Percentiles rank a stretch among this genome's conserved stretches.
phyloP scores from a whole-genome alignment of 352 stramenopile genomes.

The Thraustochytrium striatum region DNA sequence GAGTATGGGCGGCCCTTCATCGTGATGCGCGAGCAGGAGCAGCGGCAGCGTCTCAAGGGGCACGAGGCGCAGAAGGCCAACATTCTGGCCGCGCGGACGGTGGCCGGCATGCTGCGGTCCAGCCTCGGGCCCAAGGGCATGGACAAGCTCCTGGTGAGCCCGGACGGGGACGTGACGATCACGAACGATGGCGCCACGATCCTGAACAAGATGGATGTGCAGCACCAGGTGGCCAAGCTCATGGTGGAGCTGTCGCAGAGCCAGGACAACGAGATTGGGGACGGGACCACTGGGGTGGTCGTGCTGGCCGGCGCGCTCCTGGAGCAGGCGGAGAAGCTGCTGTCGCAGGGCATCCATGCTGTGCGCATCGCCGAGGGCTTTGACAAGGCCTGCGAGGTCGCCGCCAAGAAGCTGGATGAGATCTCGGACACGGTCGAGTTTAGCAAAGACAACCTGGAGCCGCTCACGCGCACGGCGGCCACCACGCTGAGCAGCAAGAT shows the following conservation, averaged over 20 bases:
- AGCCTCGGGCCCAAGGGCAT: conserved; percentile 95
- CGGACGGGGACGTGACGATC: conserved; percentile 98
- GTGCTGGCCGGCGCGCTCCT: conserved; percentile 94
- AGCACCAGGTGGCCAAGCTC: conserved; percentile 95
- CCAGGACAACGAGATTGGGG: conserved; percentile 99
- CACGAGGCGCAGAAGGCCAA: conserved; percentile 98
- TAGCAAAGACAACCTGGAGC: conserved; percentile 83
- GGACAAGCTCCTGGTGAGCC: conserved; percentile 99
- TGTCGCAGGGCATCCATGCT: conserved; percentile 93
- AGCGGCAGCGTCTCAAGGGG: conserved; percentile 95
- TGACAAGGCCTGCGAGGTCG: conserved; percentile 93
- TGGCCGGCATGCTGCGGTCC: conserved; percentile 93
- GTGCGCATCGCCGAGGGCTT: conserved; percentile 97
- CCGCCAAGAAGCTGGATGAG: conserved; percentile 85
- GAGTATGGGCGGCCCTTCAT: conserved; percentile 99
- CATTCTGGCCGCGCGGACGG: conserved; percentile 93
- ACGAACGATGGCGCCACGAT: conserved; percentile 99
- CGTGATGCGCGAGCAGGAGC: conserved; percentile 98
- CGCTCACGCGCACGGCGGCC: conserved; percentile 93
- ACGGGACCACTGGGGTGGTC: conserved; percentile 98
- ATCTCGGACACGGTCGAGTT: conserved; percentile 96
- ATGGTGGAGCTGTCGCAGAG: conserved; percentile 97
- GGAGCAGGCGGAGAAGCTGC: conserved; percentile 85
- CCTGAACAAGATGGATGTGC: conserved; percentile 97
- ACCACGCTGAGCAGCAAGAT: conserved; percentile 99